phyloP scores from a whole-genome alignment of 2,329 filamentous ascomycete genomes.

The Grosmannia huntii region DNA sequence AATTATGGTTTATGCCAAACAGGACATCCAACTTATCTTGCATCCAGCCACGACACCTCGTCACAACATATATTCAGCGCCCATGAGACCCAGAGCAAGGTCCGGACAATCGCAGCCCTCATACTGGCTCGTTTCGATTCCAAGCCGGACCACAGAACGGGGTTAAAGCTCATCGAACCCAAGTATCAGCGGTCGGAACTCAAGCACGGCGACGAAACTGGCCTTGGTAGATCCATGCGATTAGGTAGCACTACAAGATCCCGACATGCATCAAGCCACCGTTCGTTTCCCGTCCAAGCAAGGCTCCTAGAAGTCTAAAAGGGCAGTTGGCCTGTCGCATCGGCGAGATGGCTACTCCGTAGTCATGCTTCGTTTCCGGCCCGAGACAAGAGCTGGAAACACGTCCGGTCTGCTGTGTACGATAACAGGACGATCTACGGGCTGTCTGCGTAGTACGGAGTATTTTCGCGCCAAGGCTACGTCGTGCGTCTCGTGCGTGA shows the following conservation, averaged over 20 bases:
- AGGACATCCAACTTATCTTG: no score
- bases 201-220: neutral
- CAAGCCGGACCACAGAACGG: no score
- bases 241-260: neutral
- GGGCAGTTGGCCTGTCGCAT: no score
- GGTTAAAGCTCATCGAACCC: no score
- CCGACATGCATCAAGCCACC: neutral
- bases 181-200: neutral
- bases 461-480: neutral
- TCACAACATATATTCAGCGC: no score
- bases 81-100: no score
- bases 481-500: neutral
- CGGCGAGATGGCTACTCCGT: neutral
- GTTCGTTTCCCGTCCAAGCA: neutral
- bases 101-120: no score
- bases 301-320: neutral
- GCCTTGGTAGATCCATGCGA: neutral
- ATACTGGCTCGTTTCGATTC: no score
- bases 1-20: no score
- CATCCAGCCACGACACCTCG: no score
- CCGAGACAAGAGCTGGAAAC: neutral
- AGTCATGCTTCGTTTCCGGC: neutral
- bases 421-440: neutral
- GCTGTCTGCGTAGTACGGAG: neutral
- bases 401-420: neutral